Evolutionary conservation across 1,284 basidiomycete species (phyloP).

Genomic region (Porogramme epimiltina): DNA sequence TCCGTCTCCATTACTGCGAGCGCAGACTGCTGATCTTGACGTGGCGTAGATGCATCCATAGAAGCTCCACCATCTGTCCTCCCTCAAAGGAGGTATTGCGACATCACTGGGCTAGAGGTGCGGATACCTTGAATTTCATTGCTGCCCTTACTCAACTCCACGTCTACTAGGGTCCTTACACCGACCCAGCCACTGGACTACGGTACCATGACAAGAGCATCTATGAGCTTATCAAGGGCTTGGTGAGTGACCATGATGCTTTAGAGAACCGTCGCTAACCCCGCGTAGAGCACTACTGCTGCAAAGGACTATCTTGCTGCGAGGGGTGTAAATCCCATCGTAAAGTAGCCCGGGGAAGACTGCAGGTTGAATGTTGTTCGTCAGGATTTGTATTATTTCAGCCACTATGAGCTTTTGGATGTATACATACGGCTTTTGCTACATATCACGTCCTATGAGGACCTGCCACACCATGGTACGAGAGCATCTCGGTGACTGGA

Average conservation of each 20-base stretch:
- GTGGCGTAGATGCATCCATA: slow-evolving; percentile 70
- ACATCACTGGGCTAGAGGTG: slow-evolving; percentile 86
- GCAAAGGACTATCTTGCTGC: slow-evolving; percentile 53
- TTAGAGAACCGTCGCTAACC: background rate
- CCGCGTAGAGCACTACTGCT: slow-evolving; percentile 42
- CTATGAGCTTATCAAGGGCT: slow-evolving; percentile 78
- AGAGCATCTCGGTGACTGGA: too few relatives aligned
- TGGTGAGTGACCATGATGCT: slow-evolving; percentile 49
- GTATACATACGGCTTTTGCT: too few relatives aligned
- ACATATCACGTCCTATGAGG: too few relatives aligned
- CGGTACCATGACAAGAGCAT: slow-evolving; percentile 87
- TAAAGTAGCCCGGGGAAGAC: too few relatives aligned
- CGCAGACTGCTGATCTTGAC: background rate
- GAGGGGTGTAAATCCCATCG: slow-evolving; percentile 53
- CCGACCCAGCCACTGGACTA: slow-evolving; percentile 80
- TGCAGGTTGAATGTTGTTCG: too few relatives aligned
- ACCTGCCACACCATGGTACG: too few relatives aligned
- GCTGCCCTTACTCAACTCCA: background rate
- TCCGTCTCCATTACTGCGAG: too few relatives aligned
- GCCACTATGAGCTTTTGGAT: too few relatives aligned
- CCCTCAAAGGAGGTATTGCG: slow-evolving; percentile 81
- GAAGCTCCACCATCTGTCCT: slow-evolving; percentile 85
- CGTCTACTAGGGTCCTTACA: slow-evolving; percentile 70
- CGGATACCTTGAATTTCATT: slow-evolving; percentile 10
- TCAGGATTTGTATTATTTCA: background rate